Percentiles rank a stretch among this genome's conserved stretches.
Conservation (phyloP, 768 basidiomycete species). For the Lentinula sp. region DNA sequence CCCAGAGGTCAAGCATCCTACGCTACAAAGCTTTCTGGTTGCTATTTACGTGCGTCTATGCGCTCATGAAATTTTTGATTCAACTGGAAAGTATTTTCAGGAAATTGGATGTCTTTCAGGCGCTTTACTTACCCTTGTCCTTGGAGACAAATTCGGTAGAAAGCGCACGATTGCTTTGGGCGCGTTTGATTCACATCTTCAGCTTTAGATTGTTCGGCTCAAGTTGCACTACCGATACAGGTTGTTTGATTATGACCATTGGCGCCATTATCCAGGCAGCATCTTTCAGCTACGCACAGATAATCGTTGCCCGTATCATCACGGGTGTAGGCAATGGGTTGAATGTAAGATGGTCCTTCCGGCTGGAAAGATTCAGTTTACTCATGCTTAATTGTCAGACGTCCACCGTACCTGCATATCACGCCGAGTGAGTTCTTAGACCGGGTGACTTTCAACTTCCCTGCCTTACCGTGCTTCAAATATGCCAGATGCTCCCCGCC, state of each 20-base stretch:
- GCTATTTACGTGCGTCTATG: constrained; percentile 45
- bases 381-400: constrained; percentile 29
- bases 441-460: neutral
- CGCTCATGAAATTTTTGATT: neutral
- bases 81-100: constrained; percentile 18
- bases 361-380: neutral
- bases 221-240: neutral
- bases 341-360: constrained; percentile 30
- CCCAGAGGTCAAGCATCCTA: constrained; percentile 47
- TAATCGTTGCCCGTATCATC: constrained; percentile 54
- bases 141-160: constrained; percentile 55
- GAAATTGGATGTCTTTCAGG: constrained; percentile 63
- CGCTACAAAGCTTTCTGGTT: constrained; percentile 53
- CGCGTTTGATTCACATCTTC: constrained; percentile 19
- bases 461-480: neutral
- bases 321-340: constrained; percentile 65
- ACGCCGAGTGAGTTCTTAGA: constrained; percentile 41
- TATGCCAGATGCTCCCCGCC: constrained; percentile 39
- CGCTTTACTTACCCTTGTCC: constrained; percentile 55
- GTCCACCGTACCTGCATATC: constrained; percentile 59
- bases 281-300: constrained; percentile 52
- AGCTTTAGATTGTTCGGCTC: neutral
- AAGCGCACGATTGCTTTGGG: constrained; percentile 53
- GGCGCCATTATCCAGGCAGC: constrained; percentile 57
- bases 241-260: constrained; percentile 42